These are phyloP conservation scores for Coemansia sp. DNA, from an alignment of 192 early-diverging fungal species.

Conservation along the genomic window DNA sequence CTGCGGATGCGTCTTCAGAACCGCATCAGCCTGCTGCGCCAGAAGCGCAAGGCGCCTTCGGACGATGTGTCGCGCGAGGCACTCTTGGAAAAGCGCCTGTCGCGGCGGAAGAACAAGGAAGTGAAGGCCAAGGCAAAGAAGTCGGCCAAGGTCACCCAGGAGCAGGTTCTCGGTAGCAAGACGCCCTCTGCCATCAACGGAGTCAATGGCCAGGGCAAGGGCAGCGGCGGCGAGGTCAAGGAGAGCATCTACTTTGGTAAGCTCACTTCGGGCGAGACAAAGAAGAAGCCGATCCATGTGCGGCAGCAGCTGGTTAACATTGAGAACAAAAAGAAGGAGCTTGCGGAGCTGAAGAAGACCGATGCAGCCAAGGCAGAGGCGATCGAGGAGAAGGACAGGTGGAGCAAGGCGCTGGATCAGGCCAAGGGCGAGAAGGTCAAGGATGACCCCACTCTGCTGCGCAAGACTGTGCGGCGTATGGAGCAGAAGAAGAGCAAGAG, in stretches of 20 bases:
- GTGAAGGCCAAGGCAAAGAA: constrained; percentile 39
- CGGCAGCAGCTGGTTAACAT: constrained; percentile 61
- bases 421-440: constrained; percentile 90
- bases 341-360: constrained; percentile 64
- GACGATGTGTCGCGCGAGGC: constrained; percentile 60
- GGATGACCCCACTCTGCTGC: constrained; percentile 85
- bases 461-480: constrained; percentile 86
- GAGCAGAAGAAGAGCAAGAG: constrained; percentile 84
- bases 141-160: constrained; percentile 8
- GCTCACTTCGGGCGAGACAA: constrained; percentile 29
- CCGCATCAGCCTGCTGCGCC: constrained; percentile 59
- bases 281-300: constrained; percentile 51
- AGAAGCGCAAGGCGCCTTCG: constrained; percentile 62
- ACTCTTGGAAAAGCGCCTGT: constrained; percentile 71
- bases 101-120: constrained; percentile 55
- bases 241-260: constrained; percentile 40
- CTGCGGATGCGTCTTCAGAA: constrained; percentile 58
- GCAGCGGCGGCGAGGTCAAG: constrained; percentile 14
- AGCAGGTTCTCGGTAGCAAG: constrained; percentile 34
- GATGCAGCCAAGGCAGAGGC: constrained; percentile 60
- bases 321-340: constrained; percentile 71
- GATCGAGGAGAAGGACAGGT: constrained; percentile 73
- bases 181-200: constrained; percentile 9
- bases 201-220: constrained; percentile 1
- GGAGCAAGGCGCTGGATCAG: constrained; percentile 74